Evolutionary conservation across 2,329 filamentous ascomycete species (phyloP).

Genomic region (Diaporthe humulicola): DNA sequence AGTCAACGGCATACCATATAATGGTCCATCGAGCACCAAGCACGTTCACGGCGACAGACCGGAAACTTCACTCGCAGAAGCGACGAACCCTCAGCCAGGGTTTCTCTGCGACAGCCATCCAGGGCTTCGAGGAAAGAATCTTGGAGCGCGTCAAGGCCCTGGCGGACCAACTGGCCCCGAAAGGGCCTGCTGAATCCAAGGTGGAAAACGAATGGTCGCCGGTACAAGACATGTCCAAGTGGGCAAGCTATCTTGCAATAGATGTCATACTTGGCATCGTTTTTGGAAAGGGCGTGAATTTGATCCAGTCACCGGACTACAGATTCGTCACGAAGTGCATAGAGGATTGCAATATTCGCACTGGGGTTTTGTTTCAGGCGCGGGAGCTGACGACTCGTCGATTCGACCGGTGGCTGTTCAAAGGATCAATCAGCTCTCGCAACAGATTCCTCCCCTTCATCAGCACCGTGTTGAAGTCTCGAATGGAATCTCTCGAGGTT

Average conservation of each 20-base stretch:
- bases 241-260: conserved; percentile 7
- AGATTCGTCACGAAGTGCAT: conserved; percentile 16
- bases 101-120: conserved; percentile 9
- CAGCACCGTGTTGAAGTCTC: background rate
- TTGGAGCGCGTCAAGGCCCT: background rate
- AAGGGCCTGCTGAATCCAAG: background rate
- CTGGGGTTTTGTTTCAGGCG: conserved; percentile 1
- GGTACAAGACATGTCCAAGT: conserved; percentile 1
- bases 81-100: conserved; percentile 17
- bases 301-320: conserved; percentile 7
- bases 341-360: conserved; percentile 24
- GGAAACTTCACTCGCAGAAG: conserved; percentile 13
- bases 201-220: background rate
- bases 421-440: conserved; percentile 9
- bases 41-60: conserved; percentile 19
- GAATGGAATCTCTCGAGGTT: background rate
- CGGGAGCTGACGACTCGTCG: conserved; percentile 24
- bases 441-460: conserved; percentile 24
- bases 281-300: background rate
- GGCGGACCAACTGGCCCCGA: conserved; percentile 8
- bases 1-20: conserved; percentile 20
- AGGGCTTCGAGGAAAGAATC: conserved; percentile 11
- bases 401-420: conserved; percentile 11
- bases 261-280: conserved; percentile 6
- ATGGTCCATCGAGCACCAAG: conserved; percentile 16